A percentile compares a stretch with the other conserved stretches of the same genome.
Conservation (phyloP, 1,284 basidiomycete species). For the Baeospora myosura region DNA sequence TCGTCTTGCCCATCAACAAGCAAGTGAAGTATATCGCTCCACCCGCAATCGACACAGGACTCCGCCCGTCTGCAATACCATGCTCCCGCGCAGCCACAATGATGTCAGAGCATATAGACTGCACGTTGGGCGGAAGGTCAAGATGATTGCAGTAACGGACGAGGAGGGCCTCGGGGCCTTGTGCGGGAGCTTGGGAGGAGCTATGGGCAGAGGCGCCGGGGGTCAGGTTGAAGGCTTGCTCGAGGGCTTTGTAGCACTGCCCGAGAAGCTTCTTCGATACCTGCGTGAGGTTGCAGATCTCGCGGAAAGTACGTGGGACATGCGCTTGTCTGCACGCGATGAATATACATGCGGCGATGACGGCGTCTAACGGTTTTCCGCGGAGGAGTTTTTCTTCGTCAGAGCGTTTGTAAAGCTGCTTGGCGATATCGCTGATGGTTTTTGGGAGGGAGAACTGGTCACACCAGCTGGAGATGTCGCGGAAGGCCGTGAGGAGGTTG, state of each 20-base stretch:
- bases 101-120: constrained; percentile 81
- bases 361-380: constrained; percentile 87
- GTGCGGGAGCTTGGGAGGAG: constrained; percentile 36
- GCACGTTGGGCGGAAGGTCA: constrained; percentile 77
- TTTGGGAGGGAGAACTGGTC: constrained; percentile 93
- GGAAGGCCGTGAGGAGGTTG: constrained; percentile 81
- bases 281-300: constrained; percentile 89
- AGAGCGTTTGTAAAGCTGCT: constrained; percentile 94
- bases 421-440: constrained; percentile 91
- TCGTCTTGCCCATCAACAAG: constrained; percentile 68
- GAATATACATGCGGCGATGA: constrained; percentile 97
- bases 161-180: constrained; percentile 79
- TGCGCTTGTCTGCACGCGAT: constrained; percentile 94
- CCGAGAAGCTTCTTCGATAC: constrained; percentile 95
- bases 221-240: constrained; percentile 84
- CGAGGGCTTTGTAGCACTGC: constrained; percentile 90
- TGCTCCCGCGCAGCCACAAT: constrained; percentile 76
- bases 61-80: constrained; percentile 87
- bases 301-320: constrained; percentile 91
- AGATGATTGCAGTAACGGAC: constrained; percentile 94
- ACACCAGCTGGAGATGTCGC: constrained; percentile 89
- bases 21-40: constrained; percentile 94
- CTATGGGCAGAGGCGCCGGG: constrained; percentile 55
- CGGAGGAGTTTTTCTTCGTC: constrained; percentile 92
- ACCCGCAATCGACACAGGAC: constrained; percentile 92